These are phyloP conservation scores for Cicer cuneatum DNA, from an alignment of 306 rosid species.

Conservation along the genomic window DNA sequence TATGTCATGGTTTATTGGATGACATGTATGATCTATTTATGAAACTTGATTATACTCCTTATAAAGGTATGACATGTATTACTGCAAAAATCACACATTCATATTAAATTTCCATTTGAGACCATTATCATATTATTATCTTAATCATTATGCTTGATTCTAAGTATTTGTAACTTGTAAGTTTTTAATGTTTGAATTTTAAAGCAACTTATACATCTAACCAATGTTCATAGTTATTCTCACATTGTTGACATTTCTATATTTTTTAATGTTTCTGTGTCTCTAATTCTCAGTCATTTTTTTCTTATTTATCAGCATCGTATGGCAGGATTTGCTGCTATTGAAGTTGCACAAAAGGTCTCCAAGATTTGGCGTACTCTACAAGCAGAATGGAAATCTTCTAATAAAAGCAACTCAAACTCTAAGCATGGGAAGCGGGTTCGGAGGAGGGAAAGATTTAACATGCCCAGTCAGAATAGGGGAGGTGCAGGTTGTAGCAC, in stretches of 20 bases:
- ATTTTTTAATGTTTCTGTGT: slow-evolving; percentile 5
- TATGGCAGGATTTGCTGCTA: slow-evolving; percentile 95
- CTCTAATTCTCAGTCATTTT: slow-evolving; percentile 38
- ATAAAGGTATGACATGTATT: slow-evolving; percentile 29
- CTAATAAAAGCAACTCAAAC: slow-evolving; percentile 68
- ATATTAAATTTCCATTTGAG: slow-evolving; percentile 30
- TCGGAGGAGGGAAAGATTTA: slow-evolving; percentile 84
- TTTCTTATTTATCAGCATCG: slow-evolving; percentile 79
- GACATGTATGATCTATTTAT: slow-evolving; percentile 26
- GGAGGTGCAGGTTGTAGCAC: slow-evolving; percentile 99
- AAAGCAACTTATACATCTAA: slow-evolving; percentile 13
- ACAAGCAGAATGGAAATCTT: slow-evolving; percentile 75
- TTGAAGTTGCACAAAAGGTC: slow-evolving; percentile 96
- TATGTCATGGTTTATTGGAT: slow-evolving; percentile 14
- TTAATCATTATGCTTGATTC: slow-evolving; percentile 3
- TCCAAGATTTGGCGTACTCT: slow-evolving; percentile 92
- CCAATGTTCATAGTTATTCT: slow-evolving; percentile 24
- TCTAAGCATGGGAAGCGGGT: slow-evolving; percentile 69
- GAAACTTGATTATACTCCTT: slow-evolving; percentile 23
- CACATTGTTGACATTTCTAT: slow-evolving; percentile 13
- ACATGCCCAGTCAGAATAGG: slow-evolving; percentile 82
- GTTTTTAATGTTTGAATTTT: slow-evolving; percentile 27
- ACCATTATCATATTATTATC: slow-evolving; percentile 20
- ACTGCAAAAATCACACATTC: slow-evolving; percentile 15
- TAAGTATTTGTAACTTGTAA: slow-evolving; percentile 6